These are phyloP conservation scores for Xylariaceae sp. DNA, from an alignment of 2,329 filamentous ascomycete species.

Conservation along the genomic window DNA sequence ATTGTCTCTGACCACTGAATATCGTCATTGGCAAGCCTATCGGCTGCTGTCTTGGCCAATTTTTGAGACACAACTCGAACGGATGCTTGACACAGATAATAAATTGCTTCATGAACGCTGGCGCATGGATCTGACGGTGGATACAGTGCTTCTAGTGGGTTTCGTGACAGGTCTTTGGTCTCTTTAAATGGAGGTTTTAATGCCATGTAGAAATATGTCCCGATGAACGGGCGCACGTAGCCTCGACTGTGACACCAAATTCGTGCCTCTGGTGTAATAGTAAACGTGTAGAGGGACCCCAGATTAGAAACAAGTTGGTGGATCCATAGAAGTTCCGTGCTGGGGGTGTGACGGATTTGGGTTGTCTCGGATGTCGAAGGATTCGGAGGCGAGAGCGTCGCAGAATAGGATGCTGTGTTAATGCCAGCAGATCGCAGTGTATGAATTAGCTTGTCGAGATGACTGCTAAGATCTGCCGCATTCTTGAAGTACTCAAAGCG, in stretches of 20 bases:
- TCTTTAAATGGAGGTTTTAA: conserved; percentile 43
- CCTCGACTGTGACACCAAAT: conserved; percentile 33
- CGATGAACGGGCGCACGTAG: conserved; percentile 27
- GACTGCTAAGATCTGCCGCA: conserved; percentile 47
- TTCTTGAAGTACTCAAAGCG: conserved; percentile 54
- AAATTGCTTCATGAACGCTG: conserved; percentile 50
- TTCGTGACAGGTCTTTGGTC: conserved; percentile 27
- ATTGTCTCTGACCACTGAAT: conserved; percentile 36
- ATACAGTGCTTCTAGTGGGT: conserved; percentile 48
- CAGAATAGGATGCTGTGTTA: conserved; percentile 49
- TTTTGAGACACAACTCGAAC: conserved; percentile 39
- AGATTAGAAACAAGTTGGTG: conserved; percentile 52
- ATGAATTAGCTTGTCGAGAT: conserved; percentile 52
- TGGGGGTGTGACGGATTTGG: conserved; percentile 45
- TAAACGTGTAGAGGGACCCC: conserved; percentile 51
- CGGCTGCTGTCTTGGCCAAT: conserved; percentile 24
- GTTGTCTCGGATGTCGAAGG: conserved; percentile 33
- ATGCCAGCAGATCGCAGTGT: conserved; percentile 56
- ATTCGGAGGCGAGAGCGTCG: conserved; percentile 47
- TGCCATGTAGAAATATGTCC: conserved; percentile 31
- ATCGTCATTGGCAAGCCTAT: conserved; percentile 29
- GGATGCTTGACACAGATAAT: conserved; percentile 54
- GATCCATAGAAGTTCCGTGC: conserved; percentile 53
- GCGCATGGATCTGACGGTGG: conserved; percentile 56
- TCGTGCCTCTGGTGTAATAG: conserved; percentile 50